Evolutionary conservation across 495 filamentous ascomycete genomes (phyloP).

Genomic region (Tuber borchii): DNA sequence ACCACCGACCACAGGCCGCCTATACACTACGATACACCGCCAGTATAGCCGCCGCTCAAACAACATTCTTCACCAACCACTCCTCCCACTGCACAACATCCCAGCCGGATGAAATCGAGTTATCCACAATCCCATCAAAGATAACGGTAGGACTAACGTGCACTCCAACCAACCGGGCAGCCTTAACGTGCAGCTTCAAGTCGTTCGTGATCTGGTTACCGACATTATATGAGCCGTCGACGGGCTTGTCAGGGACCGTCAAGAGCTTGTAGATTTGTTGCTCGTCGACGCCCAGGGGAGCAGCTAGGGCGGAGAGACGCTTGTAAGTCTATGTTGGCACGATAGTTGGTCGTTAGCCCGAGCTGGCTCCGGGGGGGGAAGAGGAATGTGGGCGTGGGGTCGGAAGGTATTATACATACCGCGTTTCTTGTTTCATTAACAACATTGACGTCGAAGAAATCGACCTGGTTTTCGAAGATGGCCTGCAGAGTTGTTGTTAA

Average conservation of each 20-base stretch:
- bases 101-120: conserved; percentile 70
- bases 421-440: conserved; percentile 72
- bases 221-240: conserved; percentile 57
- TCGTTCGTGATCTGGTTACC: conserved; percentile 77
- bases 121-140: conserved; percentile 77
- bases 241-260: conserved; percentile 56
- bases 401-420: neutral
- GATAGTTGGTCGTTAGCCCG: neutral
- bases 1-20: conserved; percentile 9
- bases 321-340: conserved; percentile 57
- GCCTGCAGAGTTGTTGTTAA: conserved; percentile 35
- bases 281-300: conserved; percentile 60
- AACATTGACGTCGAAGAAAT: conserved; percentile 75
- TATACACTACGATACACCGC: neutral
- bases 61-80: conserved; percentile 73
- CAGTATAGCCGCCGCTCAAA: conserved; percentile 43
- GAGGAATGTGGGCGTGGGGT: neutral
- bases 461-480: conserved; percentile 62
- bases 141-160: conserved; percentile 87
- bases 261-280: conserved; percentile 58
- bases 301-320: conserved; percentile 62
- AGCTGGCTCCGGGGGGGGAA: neutral
- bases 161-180: conserved; percentile 66
- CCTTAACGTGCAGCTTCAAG: conserved; percentile 76
- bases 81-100: conserved; percentile 63